A percentile compares a stretch with the other conserved stretches of the same genome.
These are phyloP conservation scores for Tolypocladium inflatum DNA, from an alignment of 2,329 filamentous ascomycete species.

Conservation along the genomic window DNA sequence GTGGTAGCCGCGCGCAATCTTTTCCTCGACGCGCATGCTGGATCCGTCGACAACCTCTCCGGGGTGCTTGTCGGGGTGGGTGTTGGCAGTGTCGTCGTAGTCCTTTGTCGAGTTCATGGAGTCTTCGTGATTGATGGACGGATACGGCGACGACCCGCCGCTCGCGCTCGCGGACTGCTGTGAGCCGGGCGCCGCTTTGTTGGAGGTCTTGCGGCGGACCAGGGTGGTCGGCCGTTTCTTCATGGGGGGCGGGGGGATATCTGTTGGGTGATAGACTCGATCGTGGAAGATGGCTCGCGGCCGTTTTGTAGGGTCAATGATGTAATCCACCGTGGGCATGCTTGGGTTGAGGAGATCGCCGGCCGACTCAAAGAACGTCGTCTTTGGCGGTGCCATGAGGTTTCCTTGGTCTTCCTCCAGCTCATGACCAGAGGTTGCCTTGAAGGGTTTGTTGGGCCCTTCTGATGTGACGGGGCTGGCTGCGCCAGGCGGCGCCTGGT, in stretches of 20 bases:
- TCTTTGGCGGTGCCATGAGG: constrained; percentile 69
- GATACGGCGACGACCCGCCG: constrained; percentile 21
- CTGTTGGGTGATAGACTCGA: constrained; percentile 83
- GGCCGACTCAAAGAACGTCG: constrained; percentile 90
- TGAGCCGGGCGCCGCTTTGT: constrained; percentile 12
- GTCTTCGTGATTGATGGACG: constrained; percentile 29
- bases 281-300: constrained; percentile 94
- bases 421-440: constrained; percentile 42
- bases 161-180: constrained; percentile 10
- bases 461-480: constrained; percentile 8
- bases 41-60: constrained; percentile 43
- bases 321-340: constrained; percentile 68
- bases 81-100: constrained; percentile 41
- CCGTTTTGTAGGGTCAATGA: constrained; percentile 73
- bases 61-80: constrained; percentile 31
- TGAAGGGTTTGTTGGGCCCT: constrained; percentile 12
- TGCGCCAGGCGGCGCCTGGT: constrained; percentile 14
- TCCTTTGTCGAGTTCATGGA: constrained; percentile 34
- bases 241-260: constrained; percentile 75
- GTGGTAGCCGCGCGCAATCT: constrained; percentile 94
- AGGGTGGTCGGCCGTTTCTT: constrained; percentile 40
- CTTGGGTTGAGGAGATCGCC: constrained; percentile 88
- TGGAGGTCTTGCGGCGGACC: constrained; percentile 19
- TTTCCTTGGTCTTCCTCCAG: constrained; percentile 31
- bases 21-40: constrained; percentile 88